Conservation (phyloP, 228 moss, liverwort and hornwort genomes). For the Sphagnum fallax region DNA sequence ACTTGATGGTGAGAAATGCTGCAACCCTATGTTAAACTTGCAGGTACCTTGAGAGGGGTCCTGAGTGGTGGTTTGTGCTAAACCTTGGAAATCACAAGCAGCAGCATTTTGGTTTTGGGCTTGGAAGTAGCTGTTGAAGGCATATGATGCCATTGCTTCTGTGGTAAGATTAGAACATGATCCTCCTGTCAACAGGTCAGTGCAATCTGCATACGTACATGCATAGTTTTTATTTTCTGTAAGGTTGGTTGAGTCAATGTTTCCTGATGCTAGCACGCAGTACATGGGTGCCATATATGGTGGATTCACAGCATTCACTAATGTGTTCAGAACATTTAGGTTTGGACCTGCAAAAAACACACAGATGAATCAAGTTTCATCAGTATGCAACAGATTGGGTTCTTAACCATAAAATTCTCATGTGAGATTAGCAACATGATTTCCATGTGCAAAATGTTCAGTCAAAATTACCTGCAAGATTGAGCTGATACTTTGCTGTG, state of each 20-base stretch:
- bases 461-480: constrained; percentile 16
- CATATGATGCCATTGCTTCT: constrained; percentile 24
- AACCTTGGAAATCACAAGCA: constrained; percentile 34
- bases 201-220: constrained; percentile 37
- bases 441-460: not conserved
- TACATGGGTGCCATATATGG: constrained; percentile 26
- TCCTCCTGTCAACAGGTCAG: constrained; percentile 22
- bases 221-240: constrained; percentile 22
- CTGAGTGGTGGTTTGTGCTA: constrained; percentile 19
- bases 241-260: constrained; percentile 7
- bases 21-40: constrained; percentile 22
- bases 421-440: not conserved
- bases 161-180: constrained; percentile 26
- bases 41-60: constrained; percentile 26
- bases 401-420: not conserved
- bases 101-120: constrained; percentile 25
- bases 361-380: not conserved
- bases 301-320: constrained; percentile 22
- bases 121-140: constrained; percentile 52
- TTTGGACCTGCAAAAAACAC: not conserved
- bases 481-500: constrained; percentile 31
- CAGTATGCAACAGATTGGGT: not conserved
- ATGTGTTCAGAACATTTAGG: constrained; percentile 3
- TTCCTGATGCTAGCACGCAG: constrained; percentile 27
- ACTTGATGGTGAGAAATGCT: no score